Evolutionary conservation across 805 yeast species (phyloP), one percentile per base, ranked within the genome.

Genomic region (Metschnikowia cubensis): DNA sequence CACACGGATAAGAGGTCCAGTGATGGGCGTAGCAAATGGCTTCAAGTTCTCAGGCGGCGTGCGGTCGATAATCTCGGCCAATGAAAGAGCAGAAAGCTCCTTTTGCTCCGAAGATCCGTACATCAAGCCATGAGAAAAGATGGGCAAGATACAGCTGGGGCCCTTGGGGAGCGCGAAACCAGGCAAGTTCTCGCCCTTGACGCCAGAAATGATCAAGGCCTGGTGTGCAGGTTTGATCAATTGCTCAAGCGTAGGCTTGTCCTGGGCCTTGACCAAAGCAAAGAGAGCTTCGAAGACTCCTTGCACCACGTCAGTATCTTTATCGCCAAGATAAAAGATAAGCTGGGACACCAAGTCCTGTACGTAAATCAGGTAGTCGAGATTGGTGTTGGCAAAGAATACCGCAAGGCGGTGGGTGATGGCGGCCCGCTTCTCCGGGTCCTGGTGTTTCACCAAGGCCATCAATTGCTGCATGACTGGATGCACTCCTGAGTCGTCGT

Each of bases 1-100:
- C 50, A 92, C 96, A 77, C 99, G 89, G 70, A 94, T 94, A 63
- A 94, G 78, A 36, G 99, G 99, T 71, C 99, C 99, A 25, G 97
- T 91, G 55, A 95, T 89, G 25, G 83, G 83, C 7, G 98, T 92
- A 20, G 95, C 96, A 69, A 84, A 88, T 33, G 96, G 88, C 67
- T 84, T 87, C 68, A 94, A 80, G 51, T 79, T 82, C 10, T 80
- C 75, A n/a, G 94, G 84, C 18, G 94, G 94, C 0, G 98, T 88
- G 60, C 89, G 83, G 42, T 84, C 86, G 42, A 91, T 87, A 51
- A 94, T 72, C 61, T 85, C 91, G 4, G 96, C 94, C 61, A 94
- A 89, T 50, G 89, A 97, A 62, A 85, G 71, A 0, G 99, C 98
- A 31, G 97, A 81, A 25, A 75, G 71, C 65, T 91, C 97, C 68